These are phyloP conservation scores for Starmerella sirachaensis DNA, from an alignment of 805 yeast genomes.

Conservation along the genomic window DNA sequence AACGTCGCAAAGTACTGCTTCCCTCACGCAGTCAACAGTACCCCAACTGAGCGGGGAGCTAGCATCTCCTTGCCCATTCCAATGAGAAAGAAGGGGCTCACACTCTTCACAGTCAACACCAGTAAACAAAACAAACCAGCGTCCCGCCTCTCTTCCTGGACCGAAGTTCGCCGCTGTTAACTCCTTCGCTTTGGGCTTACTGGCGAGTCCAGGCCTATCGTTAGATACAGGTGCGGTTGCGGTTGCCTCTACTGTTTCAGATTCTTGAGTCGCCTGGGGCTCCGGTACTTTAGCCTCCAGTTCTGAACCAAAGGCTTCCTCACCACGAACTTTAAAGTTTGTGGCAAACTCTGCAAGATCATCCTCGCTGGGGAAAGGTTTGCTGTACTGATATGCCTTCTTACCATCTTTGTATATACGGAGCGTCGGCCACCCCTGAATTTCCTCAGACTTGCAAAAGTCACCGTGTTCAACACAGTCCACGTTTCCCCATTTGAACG, in stretches of 20 bases:
- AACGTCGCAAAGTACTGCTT: constrained; percentile 11
- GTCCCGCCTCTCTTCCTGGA: constrained; percentile 10
- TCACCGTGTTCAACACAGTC: constrained; percentile 83
- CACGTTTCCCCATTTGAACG: constrained; percentile 54
- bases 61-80: constrained; percentile 14
- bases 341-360: constrained; percentile 16
- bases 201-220: too few relatives aligned
- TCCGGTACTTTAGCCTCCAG: background rate
- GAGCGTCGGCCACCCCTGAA: constrained; percentile 57
- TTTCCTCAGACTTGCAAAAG: constrained; percentile 56
- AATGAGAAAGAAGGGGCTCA: constrained; percentile 7
- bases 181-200: constrained; percentile 1
- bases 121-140: constrained; percentile 16
- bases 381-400: constrained; percentile 20
- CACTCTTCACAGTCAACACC: constrained; percentile 11
- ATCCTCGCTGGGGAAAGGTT: constrained; percentile 11
- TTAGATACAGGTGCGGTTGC: too few relatives aligned
- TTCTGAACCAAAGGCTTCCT: constrained; percentile 12
- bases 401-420: constrained; percentile 42
- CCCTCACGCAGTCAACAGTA: constrained; percentile 13
- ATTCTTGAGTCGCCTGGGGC: background rate
- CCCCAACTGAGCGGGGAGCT: constrained; percentile 12
- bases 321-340: constrained; percentile 10
- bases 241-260: background rate
- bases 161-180: constrained; percentile 7